Conservation (phyloP, 2,329 filamentous ascomycete genomes). For the Helotiales sp. region DNA sequence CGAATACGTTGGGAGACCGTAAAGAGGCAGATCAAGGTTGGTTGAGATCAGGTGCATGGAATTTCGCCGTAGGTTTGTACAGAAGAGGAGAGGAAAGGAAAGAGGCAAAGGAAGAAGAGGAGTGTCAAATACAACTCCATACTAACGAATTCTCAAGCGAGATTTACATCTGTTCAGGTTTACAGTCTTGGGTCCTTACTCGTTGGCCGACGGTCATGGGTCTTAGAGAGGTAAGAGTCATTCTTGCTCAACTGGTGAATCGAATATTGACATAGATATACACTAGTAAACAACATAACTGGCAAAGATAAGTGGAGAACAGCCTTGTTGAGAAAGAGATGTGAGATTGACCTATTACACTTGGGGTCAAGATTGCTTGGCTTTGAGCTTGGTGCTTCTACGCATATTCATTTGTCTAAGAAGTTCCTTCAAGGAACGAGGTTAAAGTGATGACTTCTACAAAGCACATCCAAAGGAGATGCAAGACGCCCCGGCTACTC, state of each 20-base stretch:
- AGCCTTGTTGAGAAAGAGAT: background rate
- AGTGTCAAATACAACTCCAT: background rate
- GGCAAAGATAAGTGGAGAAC: background rate
- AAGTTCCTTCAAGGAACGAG: no score
- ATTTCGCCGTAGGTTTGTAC: background rate
- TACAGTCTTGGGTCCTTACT: background rate
- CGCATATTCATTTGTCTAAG: no score
- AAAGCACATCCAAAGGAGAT: background rate
- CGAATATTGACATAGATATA: background rate
- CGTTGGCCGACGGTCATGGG: background rate
- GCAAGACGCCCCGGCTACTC: no score
- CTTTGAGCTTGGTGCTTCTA: background rate
- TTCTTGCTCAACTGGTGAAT: background rate
- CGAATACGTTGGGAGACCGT: background rate
- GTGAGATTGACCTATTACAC: background rate
- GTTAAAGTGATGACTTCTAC: no score
- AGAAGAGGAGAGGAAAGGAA: background rate
- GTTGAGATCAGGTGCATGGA: background rate
- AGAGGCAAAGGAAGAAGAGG: background rate
- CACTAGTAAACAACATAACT: background rate
- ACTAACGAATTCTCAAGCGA: background rate
- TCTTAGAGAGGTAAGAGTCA: background rate
- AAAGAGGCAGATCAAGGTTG: background rate
- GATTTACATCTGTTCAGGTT: background rate
- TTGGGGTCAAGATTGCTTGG: background rate